Base-by-base conservation (phyloP, 2,329 filamentous ascomycete species). In the Neopestalotiopsis clavispora region DNA sequence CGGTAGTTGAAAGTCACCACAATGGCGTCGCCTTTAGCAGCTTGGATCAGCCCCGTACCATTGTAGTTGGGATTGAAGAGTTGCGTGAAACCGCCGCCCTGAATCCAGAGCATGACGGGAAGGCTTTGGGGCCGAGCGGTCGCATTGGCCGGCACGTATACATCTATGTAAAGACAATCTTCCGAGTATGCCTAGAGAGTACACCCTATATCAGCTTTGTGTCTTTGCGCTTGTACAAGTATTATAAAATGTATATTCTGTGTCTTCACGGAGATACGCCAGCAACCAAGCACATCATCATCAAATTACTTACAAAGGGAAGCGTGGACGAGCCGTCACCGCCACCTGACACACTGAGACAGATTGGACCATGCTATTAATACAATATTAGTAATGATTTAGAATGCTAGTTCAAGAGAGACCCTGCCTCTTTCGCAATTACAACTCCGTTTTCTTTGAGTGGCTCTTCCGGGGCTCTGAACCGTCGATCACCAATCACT, bases 151-250 rank as follows among this genome's bases (percentile, higher is more conserved):
- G 87, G 87, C 58, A 87, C 79, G 82, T 85, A 89, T 5, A 89
- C 79, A 74, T 89, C 89, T 65, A 81, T 78, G 72, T 88, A 85
- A 70, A 89, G 80, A 70, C 87, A 89, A 74, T 89, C 85, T 72
- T 89, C 87, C 14, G 42, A 49, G 42, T 49, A 49, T 13, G 42
- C 4, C 42, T 28, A 28, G 23, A 28, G 23, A 3, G 3, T 28
- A 28, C 23, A 28, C 23, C 23, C 23, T 28, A 28, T 28, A 28
- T 28, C 23, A 28, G 23, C 23, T 28, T 28, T 4, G 23, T 28
- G 23, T 28, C 2, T 28, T 28, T 28, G 23, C 23, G 23, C 23
- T 28, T 28, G 23, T 28, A 28, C 23, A 28, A 28, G 23, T 28
- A 28, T 28, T 28, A 28, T 4, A 28, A 28, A 28, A 28, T 28